Evolutionary conservation across 2,329 filamentous ascomycete genomes (phyloP).

Genomic region (Alternaria triticina): DNA sequence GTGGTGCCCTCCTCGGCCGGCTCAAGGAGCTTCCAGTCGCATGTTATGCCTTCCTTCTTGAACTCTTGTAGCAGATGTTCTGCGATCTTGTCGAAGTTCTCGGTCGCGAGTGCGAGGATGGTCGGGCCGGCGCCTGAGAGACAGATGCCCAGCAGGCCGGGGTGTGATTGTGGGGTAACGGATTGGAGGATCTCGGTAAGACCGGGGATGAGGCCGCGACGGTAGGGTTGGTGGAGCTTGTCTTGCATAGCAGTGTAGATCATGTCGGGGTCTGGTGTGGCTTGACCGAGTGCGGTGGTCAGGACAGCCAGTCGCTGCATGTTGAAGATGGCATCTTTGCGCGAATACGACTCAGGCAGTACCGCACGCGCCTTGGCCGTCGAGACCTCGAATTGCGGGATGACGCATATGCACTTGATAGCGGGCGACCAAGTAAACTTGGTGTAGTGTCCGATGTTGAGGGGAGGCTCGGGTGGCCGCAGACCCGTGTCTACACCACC

Average conservation of each 20-base stretch:
- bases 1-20: constrained; percentile 75
- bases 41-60: constrained; percentile 73
- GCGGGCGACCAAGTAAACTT: constrained; percentile 92
- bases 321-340: constrained; percentile 92
- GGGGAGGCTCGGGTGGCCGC: constrained; percentile 84
- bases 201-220: constrained; percentile 88
- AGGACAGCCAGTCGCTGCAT: constrained; percentile 91
- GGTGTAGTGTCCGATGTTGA: constrained; percentile 94
- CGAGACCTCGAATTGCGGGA: constrained; percentile 94
- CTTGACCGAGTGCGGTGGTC: constrained; percentile 85
- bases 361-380: constrained; percentile 90
- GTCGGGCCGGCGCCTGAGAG: constrained; percentile 94
- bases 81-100: constrained; percentile 88
- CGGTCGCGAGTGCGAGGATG: constrained; percentile 88
- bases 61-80: constrained; percentile 78
- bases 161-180: constrained; percentile 85
- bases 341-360: constrained; percentile 78
- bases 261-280: constrained; percentile 87
- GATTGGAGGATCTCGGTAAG: constrained; percentile 88
- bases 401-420: constrained; percentile 96
- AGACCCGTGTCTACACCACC: constrained; percentile 90
- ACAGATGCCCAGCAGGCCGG: constrained; percentile 90
- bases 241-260: constrained; percentile 99
- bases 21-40: constrained; percentile 86
- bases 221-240: constrained; percentile 96